These are phyloP conservation scores for Alternaria sp. DNA, from an alignment of 2,329 filamentous ascomycete genomes.

Conservation along the genomic window DNA sequence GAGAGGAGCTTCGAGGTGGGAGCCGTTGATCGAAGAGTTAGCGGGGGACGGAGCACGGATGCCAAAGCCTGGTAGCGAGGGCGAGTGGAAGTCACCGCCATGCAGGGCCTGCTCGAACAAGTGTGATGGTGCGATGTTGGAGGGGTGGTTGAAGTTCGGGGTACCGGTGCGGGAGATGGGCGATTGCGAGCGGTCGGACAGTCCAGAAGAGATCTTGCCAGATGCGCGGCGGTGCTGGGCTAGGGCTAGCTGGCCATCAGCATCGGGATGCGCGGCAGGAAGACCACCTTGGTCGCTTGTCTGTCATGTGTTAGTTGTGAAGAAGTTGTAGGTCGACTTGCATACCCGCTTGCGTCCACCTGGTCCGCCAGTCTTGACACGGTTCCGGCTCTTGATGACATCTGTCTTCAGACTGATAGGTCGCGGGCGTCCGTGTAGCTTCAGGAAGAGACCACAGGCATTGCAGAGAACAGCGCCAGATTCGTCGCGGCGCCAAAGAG, in stretches of 20 bases:
- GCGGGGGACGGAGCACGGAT: constrained; percentile 62
- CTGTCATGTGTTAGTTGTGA: constrained; percentile 22
- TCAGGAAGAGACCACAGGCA: constrained; percentile 95
- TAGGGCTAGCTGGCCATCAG: constrained; percentile 61
- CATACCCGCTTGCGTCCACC: constrained; percentile 82
- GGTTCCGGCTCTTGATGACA: constrained; percentile 98
- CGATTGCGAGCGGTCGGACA: constrained; percentile 76
- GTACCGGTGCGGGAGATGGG: constrained; percentile 81
- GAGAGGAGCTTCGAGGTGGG: constrained; percentile 73
- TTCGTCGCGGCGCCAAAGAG: constrained; percentile 97
- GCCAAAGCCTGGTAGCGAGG: constrained; percentile 51
- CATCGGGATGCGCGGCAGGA: constrained; percentile 60
- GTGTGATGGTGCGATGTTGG: constrained; percentile 74
- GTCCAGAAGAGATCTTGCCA: constrained; percentile 74
- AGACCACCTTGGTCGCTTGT: constrained; percentile 61
- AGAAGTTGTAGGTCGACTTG: constrained; percentile 20
- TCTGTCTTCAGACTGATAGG: constrained; percentile 98
- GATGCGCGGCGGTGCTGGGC: constrained; percentile 69
- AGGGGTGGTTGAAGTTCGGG: constrained; percentile 70
- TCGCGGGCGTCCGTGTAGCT: constrained; percentile 89
- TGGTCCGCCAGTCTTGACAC: constrained; percentile 86
- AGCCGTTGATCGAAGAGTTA: constrained; percentile 63
- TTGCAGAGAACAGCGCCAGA: constrained; percentile 96
- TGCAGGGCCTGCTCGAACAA: constrained; percentile 79
- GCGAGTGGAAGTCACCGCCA: constrained; percentile 70